Base-by-base conservation (phyloP, 768 basidiomycete species). In the Lactarius deliciosus region DNA sequence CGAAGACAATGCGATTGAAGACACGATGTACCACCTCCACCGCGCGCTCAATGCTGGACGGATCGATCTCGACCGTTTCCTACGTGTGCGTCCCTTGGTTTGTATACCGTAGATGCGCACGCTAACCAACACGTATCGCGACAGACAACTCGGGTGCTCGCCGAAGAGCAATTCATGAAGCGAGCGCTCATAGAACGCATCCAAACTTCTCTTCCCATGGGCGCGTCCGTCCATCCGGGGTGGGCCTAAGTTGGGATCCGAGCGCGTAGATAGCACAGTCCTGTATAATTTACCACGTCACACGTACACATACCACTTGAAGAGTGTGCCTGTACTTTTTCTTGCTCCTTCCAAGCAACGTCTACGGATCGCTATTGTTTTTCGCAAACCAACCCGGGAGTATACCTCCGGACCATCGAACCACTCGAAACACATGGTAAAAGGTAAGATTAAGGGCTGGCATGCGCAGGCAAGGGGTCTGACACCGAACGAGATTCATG, bases 1-100 rank as follows among this genome's bases (percentile, higher is more conserved):
- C n/a, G 97, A 99, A 76, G 97, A 98, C 77, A 95, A 94, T 73
- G 94, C 96, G 1, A 95, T 98, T 74, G 96, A 98, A 78, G 97
- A 98, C 76, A 96, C 96, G 56, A 91, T 97, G 66, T 99, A 98
- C 78, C 95, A 98, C 76, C 84, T 99, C 57, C 94, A 96, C 70
- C 85, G 95, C 68, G 96, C 95, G 0, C 81, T 99, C 69, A 97
- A 97, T 74, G 81, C 89, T 61, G 92, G 92, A 0, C 86, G 94
- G 65, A 89, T 98, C 68, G 96, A 98, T 79, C 83, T 98, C 64
- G 96, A 99, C 74, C 85, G 91, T 50, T 98, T 98, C 81, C 80
- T 98, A 64, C 88, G 94, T 79, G 95, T 92, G 74, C 75, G 87
- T 81, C 59, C 38, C 57, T 9, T 50, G 34, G 8, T 32, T 32